Percentiles rank a stretch among this genome's conserved stretches.
Conservation (phyloP, 1,284 basidiomycete genomes). For the Pseudozyma thailandica region DNA sequence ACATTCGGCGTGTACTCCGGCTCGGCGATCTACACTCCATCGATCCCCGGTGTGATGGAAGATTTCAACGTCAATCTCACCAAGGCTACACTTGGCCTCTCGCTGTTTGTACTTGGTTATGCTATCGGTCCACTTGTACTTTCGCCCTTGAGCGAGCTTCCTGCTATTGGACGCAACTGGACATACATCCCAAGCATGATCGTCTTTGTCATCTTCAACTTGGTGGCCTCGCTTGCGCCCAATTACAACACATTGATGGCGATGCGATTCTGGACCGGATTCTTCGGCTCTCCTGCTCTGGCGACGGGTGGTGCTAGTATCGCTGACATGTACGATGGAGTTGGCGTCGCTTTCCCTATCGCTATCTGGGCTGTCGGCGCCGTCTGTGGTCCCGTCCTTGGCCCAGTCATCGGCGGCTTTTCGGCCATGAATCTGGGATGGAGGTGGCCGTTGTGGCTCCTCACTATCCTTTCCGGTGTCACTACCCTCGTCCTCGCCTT, state of each 20-base stretch:
- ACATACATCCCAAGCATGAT: conserved; percentile 50
- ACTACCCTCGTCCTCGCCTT: conserved; percentile 59
- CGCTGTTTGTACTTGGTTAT: conserved; percentile 74
- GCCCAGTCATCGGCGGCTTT: conserved; percentile 54
- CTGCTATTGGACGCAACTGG: conserved; percentile 70
- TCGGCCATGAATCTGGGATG: conserved; percentile 62
- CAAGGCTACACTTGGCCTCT: conserved; percentile 79
- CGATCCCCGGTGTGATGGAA: conserved; percentile 66
- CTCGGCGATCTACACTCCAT: conserved; percentile 47
- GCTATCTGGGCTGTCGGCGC: conserved; percentile 65
- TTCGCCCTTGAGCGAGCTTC: conserved; percentile 73
- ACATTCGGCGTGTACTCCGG: conserved; percentile 50
- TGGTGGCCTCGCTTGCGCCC: conserved; percentile 51
- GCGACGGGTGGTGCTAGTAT: conserved; percentile 53
- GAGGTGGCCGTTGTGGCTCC: conserved; percentile 65
- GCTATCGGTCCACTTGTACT: conserved; percentile 65
- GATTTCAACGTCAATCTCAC: conserved; percentile 75
- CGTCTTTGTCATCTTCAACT: conserved; percentile 38
- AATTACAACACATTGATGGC: conserved; percentile 62
- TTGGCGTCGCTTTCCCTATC: conserved; percentile 61
- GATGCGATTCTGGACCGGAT: conserved; percentile 60
- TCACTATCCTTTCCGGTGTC: conserved; percentile 53
- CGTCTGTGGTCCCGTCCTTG: conserved; percentile 56
- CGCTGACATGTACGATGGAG: conserved; percentile 57
- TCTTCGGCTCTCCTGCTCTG: conserved; percentile 62